phyloP scores from a whole-genome alignment of 257 asterid genomes.

The Linderniella brevidens region DNA sequence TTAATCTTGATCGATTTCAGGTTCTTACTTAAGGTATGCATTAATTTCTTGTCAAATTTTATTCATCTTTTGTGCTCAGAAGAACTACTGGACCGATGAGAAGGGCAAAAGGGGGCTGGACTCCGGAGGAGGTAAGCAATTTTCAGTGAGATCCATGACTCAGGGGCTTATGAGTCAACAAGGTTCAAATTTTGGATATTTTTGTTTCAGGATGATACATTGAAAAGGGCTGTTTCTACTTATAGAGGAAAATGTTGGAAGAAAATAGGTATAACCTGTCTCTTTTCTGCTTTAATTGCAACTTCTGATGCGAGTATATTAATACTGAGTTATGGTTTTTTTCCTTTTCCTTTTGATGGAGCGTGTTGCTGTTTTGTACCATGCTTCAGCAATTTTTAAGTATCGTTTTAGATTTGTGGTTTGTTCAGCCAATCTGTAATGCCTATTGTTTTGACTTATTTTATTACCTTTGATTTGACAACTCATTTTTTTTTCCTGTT shows the following conservation, averaged over 20 bases:
- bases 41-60: not conserved
- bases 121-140: constrained; percentile 76
- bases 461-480: too few species aligned
- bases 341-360: too few species aligned
- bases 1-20: not conserved
- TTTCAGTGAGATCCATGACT: not conserved
- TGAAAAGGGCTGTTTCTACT: constrained; percentile 63
- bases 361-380: too few species aligned
- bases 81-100: constrained; percentile 95
- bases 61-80: constrained; percentile 26
- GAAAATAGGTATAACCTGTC: constrained; percentile 64
- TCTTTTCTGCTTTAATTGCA: not conserved
- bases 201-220: constrained; percentile 60
- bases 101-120: constrained; percentile 99
- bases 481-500: not conserved
- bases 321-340: too few species aligned
- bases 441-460: too few species aligned
- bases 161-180: not conserved
- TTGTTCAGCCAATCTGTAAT: too few species aligned
- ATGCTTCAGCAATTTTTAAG: too few species aligned
- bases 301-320: too few species aligned
- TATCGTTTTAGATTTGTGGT: too few species aligned
- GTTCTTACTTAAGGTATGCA: constrained; percentile 5
- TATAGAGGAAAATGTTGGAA: constrained; percentile 92
- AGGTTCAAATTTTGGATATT: constrained; percentile 6